A percentile compares a stretch with the other conserved stretches of the same genome.
These are phyloP conservation scores for Prunus mira DNA, from an alignment of 306 rosid species.

Conservation along the genomic window DNA sequence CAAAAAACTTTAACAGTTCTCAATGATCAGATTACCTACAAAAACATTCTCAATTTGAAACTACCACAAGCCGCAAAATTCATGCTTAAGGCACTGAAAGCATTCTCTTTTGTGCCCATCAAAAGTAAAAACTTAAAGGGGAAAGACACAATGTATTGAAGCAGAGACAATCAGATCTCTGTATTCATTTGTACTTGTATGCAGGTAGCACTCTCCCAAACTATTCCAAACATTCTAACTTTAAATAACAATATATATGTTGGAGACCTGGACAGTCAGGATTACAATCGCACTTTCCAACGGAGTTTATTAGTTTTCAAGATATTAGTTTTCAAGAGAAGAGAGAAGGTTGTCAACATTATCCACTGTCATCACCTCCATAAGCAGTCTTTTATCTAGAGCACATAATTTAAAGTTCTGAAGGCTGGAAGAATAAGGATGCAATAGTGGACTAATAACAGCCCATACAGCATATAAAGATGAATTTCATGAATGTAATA, in stretches of 20 bases:
- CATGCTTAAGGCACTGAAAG: neutral
- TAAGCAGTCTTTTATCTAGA: neutral
- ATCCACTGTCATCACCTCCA: neutral
- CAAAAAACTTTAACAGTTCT: neutral
- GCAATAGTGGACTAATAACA: slow-evolving; percentile 5
- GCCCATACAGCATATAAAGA: neutral
- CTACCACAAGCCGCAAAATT: neutral
- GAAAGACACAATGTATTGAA: neutral
- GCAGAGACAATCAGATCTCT: neutral
- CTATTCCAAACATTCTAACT: neutral
- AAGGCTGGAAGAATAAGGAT: slow-evolving; percentile 3
- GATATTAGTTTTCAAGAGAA: neutral
- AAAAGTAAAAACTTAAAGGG: neutral
- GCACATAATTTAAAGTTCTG: slow-evolving; percentile 12
- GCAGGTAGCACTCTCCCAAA: neutral
- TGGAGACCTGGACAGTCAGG: neutral
- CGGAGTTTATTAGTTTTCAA: neutral
- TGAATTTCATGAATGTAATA: neutral
- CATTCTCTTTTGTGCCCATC: neutral
- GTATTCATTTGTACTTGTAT: neutral
- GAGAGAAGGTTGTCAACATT: neutral
- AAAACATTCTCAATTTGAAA: neutral
- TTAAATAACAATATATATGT: neutral
- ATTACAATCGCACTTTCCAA: neutral
- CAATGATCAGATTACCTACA: neutral